These are phyloP conservation scores for Nicotiana attenuata DNA, from an alignment of 257 asterid species.

Conservation along the genomic window DNA sequence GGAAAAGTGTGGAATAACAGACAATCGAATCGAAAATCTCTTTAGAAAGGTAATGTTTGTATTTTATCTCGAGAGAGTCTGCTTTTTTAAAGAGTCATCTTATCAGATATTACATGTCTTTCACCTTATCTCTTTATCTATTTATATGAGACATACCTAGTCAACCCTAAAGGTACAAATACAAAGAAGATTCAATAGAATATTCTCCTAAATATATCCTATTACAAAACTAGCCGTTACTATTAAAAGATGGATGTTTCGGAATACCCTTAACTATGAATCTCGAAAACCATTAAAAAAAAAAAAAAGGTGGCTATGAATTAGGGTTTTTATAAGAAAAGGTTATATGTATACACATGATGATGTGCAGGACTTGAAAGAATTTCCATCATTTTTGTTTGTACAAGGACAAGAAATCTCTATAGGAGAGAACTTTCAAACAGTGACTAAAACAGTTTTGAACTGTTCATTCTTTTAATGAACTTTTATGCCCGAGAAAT, in stretches of 20 bases:
- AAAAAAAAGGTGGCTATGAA: not conserved
- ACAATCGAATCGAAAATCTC: too few species aligned
- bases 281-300: slow-evolving; percentile 9
- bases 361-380: not conserved
- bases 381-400: not conserved
- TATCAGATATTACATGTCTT: too few species aligned
- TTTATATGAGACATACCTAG: too few species aligned
- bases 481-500: not conserved
- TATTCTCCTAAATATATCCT: too few species aligned
- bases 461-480: not conserved
- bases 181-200: too few species aligned
- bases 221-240: too few species aligned
- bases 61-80: too few species aligned
- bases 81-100: too few species aligned
- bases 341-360: not conserved
- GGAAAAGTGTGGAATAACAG: too few species aligned
- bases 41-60: too few species aligned
- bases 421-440: not conserved
- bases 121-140: too few species aligned
- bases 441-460: not conserved
- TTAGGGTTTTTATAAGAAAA: slow-evolving; percentile 12
- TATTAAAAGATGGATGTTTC: slow-evolving; percentile 20
- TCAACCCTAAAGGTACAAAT: too few species aligned
- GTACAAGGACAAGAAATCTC: slow-evolving; percentile 4
- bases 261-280: slow-evolving; percentile 1